Base-by-base conservation (phyloP, 192 early-diverging fungal species). In the Paraglomus occultum region DNA sequence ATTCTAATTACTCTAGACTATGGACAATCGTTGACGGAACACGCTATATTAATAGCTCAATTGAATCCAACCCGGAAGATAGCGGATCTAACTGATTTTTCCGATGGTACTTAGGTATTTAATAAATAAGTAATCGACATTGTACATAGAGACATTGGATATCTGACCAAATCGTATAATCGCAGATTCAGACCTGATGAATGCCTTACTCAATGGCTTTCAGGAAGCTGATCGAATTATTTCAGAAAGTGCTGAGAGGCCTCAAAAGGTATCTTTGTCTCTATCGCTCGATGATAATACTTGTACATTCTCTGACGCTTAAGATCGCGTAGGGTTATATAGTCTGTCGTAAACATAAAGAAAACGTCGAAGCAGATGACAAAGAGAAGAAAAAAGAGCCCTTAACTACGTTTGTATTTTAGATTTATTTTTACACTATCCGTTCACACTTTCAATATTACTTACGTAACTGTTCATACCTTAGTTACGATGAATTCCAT, bases 11-110 rank as follows among this genome's bases (percentile, higher is more conserved):
- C 42, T 52, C 22, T 66, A 85, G 84, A 77, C 22, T 98, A 96
- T 68, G 96, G 96, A 0, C 93, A 94, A 11, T 84, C 93, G 9
- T 83, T 98, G 47, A 81, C 90, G 6, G 96, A 98, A 71, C 93
- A 95, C 73, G 85, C 87, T 8, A 82, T 96, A 38, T 38, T 88
- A 23, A 75, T 73, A 9, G 87, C 91, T 8, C 82, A 84, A 3
- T 71, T 96, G 38, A 79, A 86, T 51, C 86, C 89, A 1, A 82
- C 85, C 49, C 53, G 84, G 31, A 81, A 86, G 7, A 80, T 90
- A 2, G 73, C 85, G 0, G 83, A 84, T 6, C 88, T 82, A 14
- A 61, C 91, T 39, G 89, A 93, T 53, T 72, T 67, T 4, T 78
- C 81, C 12, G 76, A 82, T 14, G 83, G 82, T 78, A 70, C 64